Conservation (phyloP, 1,139 yeast species). For the Meyerozyma athensensis region DNA sequence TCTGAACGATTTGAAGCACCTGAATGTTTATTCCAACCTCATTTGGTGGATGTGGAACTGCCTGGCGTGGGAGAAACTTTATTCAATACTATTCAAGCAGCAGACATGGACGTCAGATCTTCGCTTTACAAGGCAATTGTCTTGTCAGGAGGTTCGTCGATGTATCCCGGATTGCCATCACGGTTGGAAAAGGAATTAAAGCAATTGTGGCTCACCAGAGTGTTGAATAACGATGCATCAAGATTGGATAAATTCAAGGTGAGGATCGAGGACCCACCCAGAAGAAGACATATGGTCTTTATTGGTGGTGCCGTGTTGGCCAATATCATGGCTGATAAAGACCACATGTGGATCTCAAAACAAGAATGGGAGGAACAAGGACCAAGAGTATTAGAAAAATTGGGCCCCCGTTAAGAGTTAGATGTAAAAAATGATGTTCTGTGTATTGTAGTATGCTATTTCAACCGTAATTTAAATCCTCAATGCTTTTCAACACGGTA, state of each 20-base stretch:
- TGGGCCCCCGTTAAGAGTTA: constrained; percentile 76
- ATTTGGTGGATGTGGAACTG: constrained; percentile 93
- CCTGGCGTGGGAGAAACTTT: constrained; percentile 94
- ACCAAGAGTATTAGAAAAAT: constrained; percentile 72
- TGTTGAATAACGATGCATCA: constrained; percentile 80
- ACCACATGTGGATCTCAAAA: constrained; percentile 95
- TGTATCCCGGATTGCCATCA: constrained; percentile 98
- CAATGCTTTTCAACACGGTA: constrained; percentile 37
- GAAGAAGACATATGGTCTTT: constrained; percentile 98
- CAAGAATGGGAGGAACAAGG: constrained; percentile 99
- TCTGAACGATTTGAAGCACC: constrained; percentile 98
- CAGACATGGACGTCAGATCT: constrained; percentile 90
- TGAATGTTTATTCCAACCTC: constrained; percentile 96
- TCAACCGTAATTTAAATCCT: constrained; percentile 33
- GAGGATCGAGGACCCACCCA: constrained; percentile 96
- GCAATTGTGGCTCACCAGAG: constrained; percentile 91
- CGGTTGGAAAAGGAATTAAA: constrained; percentile 92
- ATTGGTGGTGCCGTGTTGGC: constrained; percentile 99
- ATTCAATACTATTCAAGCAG: constrained; percentile 88
- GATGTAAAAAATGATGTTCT: constrained; percentile 6
- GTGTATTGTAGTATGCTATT: constrained; percentile 8
- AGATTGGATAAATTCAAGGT: constrained; percentile 91
- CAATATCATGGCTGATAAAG: constrained; percentile 96
- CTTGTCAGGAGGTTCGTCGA: constrained; percentile 93
- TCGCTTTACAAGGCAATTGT: constrained; percentile 89